phyloP scores from a whole-genome alignment of 768 basidiomycete species.

The Tulasnella sp. region DNA sequence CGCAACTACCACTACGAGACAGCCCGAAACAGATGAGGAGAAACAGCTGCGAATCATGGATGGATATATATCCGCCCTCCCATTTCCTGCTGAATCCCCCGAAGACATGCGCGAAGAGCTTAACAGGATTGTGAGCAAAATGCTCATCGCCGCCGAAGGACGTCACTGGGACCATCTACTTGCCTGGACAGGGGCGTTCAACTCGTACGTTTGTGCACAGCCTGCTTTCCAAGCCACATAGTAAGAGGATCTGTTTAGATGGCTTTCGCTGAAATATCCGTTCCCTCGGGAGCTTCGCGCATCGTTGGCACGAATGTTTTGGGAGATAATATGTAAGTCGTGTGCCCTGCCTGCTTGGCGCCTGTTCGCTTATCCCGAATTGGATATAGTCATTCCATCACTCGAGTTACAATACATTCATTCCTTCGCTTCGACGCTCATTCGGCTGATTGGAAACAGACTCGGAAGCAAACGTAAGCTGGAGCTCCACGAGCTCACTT shows the following conservation, averaged over 20 bases:
- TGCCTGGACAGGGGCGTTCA: constrained; percentile 78
- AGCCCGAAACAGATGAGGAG: constrained; percentile 32
- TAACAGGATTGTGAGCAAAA: constrained; percentile 68
- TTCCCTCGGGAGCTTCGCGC: constrained; percentile 69
- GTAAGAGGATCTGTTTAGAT: constrained; percentile 51
- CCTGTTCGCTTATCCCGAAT: background rate
- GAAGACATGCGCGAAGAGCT: constrained; percentile 73
- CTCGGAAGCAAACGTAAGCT: constrained; percentile 67
- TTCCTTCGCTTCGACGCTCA: constrained; percentile 78
- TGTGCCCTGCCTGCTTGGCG: background rate
- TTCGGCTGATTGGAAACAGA: constrained; percentile 69
- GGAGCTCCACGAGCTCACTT: constrained; percentile 64
- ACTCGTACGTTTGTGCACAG: constrained; percentile 57
- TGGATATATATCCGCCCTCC: constrained; percentile 45
- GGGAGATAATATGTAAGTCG: constrained; percentile 60
- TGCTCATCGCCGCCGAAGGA: constrained; percentile 69
- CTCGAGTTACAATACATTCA: constrained; percentile 71
- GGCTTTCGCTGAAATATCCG: constrained; percentile 82
- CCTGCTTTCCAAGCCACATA: background rate
- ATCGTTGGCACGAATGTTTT: constrained; percentile 74
- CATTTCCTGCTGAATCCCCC: constrained; percentile 71
- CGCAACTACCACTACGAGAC: background rate
- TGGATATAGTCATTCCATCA: constrained; percentile 60
- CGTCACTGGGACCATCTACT: constrained; percentile 75
- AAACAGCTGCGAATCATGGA: constrained; percentile 29